These are phyloP conservation scores for Globisporangium cystogenes DNA, from an alignment of 352 stramenopile species.

Conservation along the genomic window DNA sequence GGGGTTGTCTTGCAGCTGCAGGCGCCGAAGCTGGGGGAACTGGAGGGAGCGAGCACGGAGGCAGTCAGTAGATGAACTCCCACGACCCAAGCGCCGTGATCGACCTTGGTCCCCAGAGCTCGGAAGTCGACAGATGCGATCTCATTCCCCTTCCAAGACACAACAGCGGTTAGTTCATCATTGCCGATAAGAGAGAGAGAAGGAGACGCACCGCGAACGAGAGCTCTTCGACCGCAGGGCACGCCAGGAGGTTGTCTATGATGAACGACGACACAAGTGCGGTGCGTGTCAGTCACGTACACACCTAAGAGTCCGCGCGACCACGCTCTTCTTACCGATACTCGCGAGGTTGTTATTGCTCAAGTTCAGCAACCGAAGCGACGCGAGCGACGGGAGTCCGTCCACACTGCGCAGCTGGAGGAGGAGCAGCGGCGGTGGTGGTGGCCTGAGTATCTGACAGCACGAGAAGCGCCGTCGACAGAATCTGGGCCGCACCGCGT, in stretches of 20 bases:
- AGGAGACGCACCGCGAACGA: constrained; percentile 25
- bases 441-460: not conserved
- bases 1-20: constrained; percentile 36
- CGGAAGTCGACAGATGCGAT: constrained; percentile 40
- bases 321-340: constrained; percentile 22
- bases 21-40: constrained; percentile 41
- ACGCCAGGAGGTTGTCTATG: constrained; percentile 32
- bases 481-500: constrained; percentile 26
- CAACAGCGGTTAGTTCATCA: not conserved
- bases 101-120: constrained; percentile 26
- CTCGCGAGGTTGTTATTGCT: constrained; percentile 39
- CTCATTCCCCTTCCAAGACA: constrained; percentile 33
- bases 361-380: constrained; percentile 42
- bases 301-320: not conserved
- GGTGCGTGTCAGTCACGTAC: not conserved
- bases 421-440: not conserved
- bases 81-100: no score
- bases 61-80: not conserved
- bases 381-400: constrained; percentile 33
- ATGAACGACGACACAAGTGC: not conserved
- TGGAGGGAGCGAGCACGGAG: constrained; percentile 5
- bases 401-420: constrained; percentile 36
- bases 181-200: not conserved
- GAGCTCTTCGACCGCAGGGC: constrained; percentile 51
- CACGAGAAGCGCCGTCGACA: not conserved